phyloP scores from a whole-genome alignment of 129 eudicot species.

The Lactuca saligna region DNA sequence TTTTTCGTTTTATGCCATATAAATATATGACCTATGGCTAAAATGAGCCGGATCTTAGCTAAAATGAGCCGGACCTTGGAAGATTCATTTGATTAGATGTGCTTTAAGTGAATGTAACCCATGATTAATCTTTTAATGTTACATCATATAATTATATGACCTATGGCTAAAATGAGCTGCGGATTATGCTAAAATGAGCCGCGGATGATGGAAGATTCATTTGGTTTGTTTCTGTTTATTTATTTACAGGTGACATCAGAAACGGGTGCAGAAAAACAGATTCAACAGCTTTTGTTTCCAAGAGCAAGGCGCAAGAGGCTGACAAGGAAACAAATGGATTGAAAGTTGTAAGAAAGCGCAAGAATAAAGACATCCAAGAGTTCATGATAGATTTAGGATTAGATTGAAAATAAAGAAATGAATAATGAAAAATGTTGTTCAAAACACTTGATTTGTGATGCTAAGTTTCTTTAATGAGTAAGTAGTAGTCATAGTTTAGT shows the following conservation, averaged over 20 bases:
- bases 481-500: constrained; percentile 10
- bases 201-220: background rate
- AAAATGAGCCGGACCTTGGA: too few species aligned
- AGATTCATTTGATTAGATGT: too few species aligned
- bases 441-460: constrained; percentile 6
- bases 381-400: constrained; percentile 1
- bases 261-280: constrained; percentile 73
- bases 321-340: constrained; percentile 16
- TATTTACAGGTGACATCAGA: constrained; percentile 58
- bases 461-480: constrained; percentile 22
- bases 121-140: too few species aligned
- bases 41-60: too few species aligned
- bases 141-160: too few species aligned
- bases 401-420: constrained; percentile 9
- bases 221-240: background rate
- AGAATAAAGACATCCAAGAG: background rate
- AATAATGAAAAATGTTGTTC: constrained; percentile 16
- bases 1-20: too few species aligned
- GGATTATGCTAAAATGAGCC: too few species aligned
- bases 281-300: constrained; percentile 67
- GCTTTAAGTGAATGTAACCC: too few species aligned
- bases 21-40: too few species aligned
- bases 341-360: background rate
- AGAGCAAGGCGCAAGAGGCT: constrained; percentile 51
- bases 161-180: background rate